Conservation (phyloP, 331 rosid species). For the Quercus lobata region DNA sequence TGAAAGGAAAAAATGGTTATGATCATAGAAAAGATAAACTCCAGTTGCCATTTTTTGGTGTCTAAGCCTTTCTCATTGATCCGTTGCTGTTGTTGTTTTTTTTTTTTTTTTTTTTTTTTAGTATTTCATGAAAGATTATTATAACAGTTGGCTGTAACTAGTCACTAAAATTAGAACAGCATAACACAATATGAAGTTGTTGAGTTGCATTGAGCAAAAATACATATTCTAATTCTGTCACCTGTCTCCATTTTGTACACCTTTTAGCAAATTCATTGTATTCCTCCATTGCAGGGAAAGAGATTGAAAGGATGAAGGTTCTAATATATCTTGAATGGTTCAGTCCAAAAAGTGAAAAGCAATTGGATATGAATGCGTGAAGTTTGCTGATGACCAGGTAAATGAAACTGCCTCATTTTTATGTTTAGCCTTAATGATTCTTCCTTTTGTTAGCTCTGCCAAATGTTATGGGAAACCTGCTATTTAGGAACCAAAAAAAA, state of each 20-base stretch:
- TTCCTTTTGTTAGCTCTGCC: background rate
- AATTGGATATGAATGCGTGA: background rate
- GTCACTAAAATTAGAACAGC: no score
- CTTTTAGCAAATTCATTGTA: background rate
- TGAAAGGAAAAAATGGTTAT: background rate
- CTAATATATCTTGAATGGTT: constrained; percentile 26
- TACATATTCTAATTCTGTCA: no score
- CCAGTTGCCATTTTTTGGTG: background rate
- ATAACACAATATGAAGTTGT: background rate
- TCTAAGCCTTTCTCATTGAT: background rate
- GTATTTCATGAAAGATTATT: background rate
- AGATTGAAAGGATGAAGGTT: constrained; percentile 42
- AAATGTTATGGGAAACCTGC: background rate
- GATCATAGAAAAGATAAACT: background rate
- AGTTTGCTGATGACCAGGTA: background rate
- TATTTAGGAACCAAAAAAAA: background rate
- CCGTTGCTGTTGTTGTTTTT: background rate
- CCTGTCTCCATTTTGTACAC: no score
- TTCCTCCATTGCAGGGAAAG: constrained; percentile 29
- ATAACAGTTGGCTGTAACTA: no score
- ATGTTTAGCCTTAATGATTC: background rate
- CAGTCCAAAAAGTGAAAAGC: background rate
- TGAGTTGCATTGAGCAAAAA: background rate
- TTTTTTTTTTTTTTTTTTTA: background rate
- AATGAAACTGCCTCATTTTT: background rate